Evolutionary conservation across 768 basidiomycete species (phyloP).

Genomic region (Dictyophora rubrovolvata): DNA sequence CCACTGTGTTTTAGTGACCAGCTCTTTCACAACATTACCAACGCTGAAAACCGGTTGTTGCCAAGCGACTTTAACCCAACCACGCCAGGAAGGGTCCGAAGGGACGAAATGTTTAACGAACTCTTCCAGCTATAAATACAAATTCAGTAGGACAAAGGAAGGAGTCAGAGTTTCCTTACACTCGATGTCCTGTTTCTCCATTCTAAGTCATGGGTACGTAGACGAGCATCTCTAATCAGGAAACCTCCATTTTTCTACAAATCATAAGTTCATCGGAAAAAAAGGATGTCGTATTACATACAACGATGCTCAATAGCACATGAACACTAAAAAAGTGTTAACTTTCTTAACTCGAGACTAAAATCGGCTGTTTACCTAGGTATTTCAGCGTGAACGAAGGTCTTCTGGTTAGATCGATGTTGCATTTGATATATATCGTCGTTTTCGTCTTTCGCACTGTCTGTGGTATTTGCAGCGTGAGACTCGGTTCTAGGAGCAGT

Average conservation of each 20-base stretch:
- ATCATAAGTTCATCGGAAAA: not conserved
- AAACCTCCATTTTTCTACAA: slow-evolving; percentile 65
- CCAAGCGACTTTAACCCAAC: slow-evolving; percentile 78
- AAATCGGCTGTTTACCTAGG: slow-evolving; percentile 40
- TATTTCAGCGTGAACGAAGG: slow-evolving; percentile 70
- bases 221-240: slow-evolving; percentile 67
- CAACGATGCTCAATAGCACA: slow-evolving; percentile 62
- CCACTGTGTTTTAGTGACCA: slow-evolving; percentile 70
- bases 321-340: slow-evolving; percentile 38
- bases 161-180: slow-evolving; percentile 33
- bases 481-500: not conserved
- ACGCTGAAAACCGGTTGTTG: slow-evolving; percentile 72
- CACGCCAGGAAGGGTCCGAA: slow-evolving; percentile 66
- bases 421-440: slow-evolving; percentile 77
- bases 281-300: slow-evolving; percentile 6
- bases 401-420: slow-evolving; percentile 69
- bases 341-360: slow-evolving; percentile 12
- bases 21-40: slow-evolving; percentile 66
- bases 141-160: slow-evolving; percentile 1
- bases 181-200: slow-evolving; percentile 79
- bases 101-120: slow-evolving; percentile 72
- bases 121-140: slow-evolving; percentile 54
- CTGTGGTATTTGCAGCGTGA: not conserved
- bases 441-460: not conserved
- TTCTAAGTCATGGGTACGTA: slow-evolving; percentile 70